Conservation (phyloP, 2,329 filamentous ascomycete genomes). For the Paraphaeosphaeria minitans region DNA sequence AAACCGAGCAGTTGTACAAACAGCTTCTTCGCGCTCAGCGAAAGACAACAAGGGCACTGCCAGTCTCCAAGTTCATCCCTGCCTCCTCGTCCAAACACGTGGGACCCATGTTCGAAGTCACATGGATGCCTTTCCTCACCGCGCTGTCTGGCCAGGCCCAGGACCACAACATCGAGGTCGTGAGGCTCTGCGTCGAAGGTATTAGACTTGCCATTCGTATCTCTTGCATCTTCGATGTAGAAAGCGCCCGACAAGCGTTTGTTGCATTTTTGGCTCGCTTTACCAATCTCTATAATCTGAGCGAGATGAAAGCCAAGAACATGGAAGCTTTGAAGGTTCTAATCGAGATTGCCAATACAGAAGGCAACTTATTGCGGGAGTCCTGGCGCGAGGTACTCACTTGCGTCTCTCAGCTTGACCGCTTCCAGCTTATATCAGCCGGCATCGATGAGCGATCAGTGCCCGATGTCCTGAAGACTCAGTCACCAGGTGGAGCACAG, state of each 20-base stretch:
- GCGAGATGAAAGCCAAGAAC: constrained; percentile 95
- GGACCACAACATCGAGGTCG: constrained; percentile 90
- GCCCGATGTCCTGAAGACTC: constrained; percentile 81
- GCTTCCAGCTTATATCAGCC: constrained; percentile 91
- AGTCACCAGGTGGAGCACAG: constrained; percentile 64
- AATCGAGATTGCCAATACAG: constrained; percentile 88
- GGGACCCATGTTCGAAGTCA: constrained; percentile 97
- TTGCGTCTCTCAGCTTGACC: constrained; percentile 93
- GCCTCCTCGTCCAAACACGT: constrained; percentile 94
- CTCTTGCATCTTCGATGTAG: constrained; percentile 88
- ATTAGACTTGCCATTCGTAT: constrained; percentile 94
- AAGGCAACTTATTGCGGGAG: constrained; percentile 84
- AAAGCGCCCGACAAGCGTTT: constrained; percentile 93
- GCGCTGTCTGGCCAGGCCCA: constrained; percentile 92
- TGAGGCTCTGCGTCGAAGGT: constrained; percentile 90
- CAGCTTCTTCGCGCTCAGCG: constrained; percentile 89
- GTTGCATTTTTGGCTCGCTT: constrained; percentile 91
- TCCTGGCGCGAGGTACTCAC: constrained; percentile 97
- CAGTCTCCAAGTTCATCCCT: constrained; percentile 77
- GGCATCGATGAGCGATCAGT: constrained; percentile 92
- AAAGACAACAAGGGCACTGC: constrained; percentile 73
- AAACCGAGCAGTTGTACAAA: constrained; percentile 86
- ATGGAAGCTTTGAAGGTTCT: constrained; percentile 91
- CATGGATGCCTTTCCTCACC: constrained; percentile 99
- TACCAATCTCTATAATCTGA: constrained; percentile 93